Percentiles rank a stretch among this genome's conserved stretches.
These are phyloP conservation scores for Tremellales sp. DNA, from an alignment of 1,284 basidiomycete species.

Conservation along the genomic window DNA sequence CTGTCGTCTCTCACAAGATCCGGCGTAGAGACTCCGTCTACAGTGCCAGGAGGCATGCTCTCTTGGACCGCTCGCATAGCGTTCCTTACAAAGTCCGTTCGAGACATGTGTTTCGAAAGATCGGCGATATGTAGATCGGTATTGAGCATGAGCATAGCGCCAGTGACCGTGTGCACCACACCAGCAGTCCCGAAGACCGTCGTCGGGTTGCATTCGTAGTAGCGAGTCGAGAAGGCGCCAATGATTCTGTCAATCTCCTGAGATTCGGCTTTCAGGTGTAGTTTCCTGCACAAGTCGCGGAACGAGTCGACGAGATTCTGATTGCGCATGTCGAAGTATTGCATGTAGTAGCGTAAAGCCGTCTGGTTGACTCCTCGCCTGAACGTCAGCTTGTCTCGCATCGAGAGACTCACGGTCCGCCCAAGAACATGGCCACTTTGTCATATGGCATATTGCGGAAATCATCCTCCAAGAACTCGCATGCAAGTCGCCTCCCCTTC, in stretches of 20 bases:
- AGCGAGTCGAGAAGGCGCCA: conserved; percentile 81
- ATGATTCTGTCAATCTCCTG: conserved; percentile 97
- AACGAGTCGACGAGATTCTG: conserved; percentile 85
- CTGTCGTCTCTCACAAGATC: conserved; percentile 67
- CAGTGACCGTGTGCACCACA: conserved; percentile 87
- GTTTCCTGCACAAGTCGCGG: conserved; percentile 79
- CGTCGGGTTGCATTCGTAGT: conserved; percentile 82
- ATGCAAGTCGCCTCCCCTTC: conserved; percentile 67
- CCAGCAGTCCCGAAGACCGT: conserved; percentile 75
- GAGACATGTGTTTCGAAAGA: conserved; percentile 81
- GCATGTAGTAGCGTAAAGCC: conserved; percentile 75
- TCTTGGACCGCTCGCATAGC: conserved; percentile 73
- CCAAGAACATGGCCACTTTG: conserved; percentile 94
- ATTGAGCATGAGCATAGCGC: conserved; percentile 89
- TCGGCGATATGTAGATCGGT: conserved; percentile 97
- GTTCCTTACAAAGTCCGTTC: conserved; percentile 88
- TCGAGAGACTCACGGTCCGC: conserved; percentile 65
- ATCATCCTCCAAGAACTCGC: conserved; percentile 82
- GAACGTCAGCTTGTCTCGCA: conserved; percentile 4
- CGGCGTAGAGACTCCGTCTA: conserved; percentile 54
- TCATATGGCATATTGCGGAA: conserved; percentile 75
- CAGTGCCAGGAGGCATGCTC: conserved; percentile 25
- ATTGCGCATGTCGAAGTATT: conserved; percentile 80
- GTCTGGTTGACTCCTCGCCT: conserved; percentile 72
- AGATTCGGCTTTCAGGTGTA: conserved; percentile 92